These are phyloP conservation scores for Calcarisporium arbuscula DNA, from an alignment of 2,329 filamentous ascomycete species.

Conservation along the genomic window DNA sequence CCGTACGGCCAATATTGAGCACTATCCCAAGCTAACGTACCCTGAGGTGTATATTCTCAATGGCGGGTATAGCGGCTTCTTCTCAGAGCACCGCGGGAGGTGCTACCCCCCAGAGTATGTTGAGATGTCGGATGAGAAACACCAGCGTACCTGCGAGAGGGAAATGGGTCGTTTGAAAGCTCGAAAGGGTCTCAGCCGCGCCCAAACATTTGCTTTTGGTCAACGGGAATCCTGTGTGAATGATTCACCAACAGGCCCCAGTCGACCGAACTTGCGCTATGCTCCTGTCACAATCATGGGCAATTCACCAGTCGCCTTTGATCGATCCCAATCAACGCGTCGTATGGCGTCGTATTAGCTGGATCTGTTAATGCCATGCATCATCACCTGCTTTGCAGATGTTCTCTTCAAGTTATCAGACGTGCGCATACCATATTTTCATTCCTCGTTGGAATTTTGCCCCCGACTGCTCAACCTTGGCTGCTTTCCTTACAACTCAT, in stretches of 20 bases:
- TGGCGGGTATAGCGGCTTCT: slow-evolving; percentile 94
- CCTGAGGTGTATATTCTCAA: slow-evolving; percentile 97
- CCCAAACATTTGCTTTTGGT: slow-evolving; percentile 94
- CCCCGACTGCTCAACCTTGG: too few species aligned
- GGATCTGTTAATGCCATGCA: too few species aligned
- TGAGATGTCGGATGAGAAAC: slow-evolving; percentile 89
- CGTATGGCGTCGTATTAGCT: slow-evolving; percentile 62
- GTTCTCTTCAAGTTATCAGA: too few species aligned
- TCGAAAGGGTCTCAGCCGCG: slow-evolving; percentile 75
- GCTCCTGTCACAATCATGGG: slow-evolving; percentile 37
- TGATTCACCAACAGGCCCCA: slow-evolving; percentile 53
- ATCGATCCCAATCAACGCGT: slow-evolving; percentile 45
- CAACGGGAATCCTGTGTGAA: slow-evolving; percentile 54
- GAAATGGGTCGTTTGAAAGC: slow-evolving; percentile 91
- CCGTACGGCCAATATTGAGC: slow-evolving; percentile 75
- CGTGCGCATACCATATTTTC: too few species aligned
- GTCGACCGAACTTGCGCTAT: slow-evolving; percentile 31
- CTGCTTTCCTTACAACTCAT: too few species aligned
- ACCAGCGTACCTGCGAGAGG: slow-evolving; percentile 87
- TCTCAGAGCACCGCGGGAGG: slow-evolving; percentile 65
- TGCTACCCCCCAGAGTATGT: slow-evolving; percentile 96
- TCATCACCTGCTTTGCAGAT: too few species aligned
- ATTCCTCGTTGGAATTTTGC: too few species aligned
- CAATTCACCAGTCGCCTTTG: slow-evolving; percentile 35
- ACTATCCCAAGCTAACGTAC: slow-evolving; percentile 85